phyloP scores from a whole-genome alignment of 106 monocot genomes.

The Platanthera guangdongensis region DNA sequence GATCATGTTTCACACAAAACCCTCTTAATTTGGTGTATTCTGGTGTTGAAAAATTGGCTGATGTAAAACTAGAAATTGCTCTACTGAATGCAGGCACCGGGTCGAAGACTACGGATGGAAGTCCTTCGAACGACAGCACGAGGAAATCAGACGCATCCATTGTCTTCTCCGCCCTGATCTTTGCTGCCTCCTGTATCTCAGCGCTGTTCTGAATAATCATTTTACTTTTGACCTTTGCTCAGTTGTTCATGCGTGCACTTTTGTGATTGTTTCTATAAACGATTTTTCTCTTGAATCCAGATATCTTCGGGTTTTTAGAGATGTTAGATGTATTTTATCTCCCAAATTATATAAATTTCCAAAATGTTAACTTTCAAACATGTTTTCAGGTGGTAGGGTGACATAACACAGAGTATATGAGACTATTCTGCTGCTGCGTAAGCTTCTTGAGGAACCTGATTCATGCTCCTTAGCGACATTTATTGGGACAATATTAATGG shows the following conservation, averaged over 20 bases:
- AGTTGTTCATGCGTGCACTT: neutral
- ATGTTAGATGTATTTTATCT: no score
- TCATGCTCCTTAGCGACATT: slow-evolving; percentile 47
- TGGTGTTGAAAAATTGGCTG: neutral
- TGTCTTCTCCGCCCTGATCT: neutral
- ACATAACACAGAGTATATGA: slow-evolving; percentile 23
- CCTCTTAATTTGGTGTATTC: neutral
- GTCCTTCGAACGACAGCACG: neutral
- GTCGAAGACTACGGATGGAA: slow-evolving; percentile 1
- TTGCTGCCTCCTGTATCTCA: neutral
- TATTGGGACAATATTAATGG: slow-evolving; percentile 42
- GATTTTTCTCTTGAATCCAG: no score
- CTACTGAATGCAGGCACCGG: neutral
- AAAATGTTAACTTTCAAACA: no score
- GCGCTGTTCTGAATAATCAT: neutral
- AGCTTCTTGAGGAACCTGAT: slow-evolving; percentile 68
- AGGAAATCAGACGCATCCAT: neutral
- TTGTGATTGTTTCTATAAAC: neutral
- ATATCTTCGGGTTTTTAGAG: no score
- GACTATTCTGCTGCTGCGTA: slow-evolving; percentile 34
- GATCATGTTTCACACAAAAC: neutral
- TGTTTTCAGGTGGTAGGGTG: slow-evolving; percentile 41
- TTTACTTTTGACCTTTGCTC: neutral
- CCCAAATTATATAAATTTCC: no score
- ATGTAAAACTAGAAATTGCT: neutral